A percentile compares a stretch with the other conserved stretches of the same genome.
Evolutionary conservation across 192 early-diverging fungal species (phyloP).

Genomic region (Coemansia sp.): DNA sequence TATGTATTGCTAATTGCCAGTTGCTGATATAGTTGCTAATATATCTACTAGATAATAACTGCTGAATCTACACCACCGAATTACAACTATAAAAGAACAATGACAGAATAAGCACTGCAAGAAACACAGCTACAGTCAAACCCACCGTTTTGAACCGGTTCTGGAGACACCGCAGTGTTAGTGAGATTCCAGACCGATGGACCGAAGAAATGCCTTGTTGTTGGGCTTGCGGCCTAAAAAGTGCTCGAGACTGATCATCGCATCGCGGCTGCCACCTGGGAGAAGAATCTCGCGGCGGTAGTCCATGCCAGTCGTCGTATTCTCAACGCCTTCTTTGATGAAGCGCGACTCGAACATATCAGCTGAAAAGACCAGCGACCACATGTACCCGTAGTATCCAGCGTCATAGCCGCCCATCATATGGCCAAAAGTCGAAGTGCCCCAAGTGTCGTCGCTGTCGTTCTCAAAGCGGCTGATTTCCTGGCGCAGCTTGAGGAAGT

Average conservation of each 20-base stretch:
- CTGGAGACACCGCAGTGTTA: too few species aligned
- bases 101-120: too few species aligned
- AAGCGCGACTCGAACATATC: conserved; percentile 81
- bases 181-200: conserved; percentile 56
- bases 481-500: conserved; percentile 54
- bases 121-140: too few species aligned
- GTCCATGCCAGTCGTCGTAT: conserved; percentile 20
- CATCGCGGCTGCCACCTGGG: conserved; percentile 62
- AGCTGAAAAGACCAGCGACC: conserved; percentile 75
- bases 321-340: conserved; percentile 59
- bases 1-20: too few species aligned
- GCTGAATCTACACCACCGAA: too few species aligned
- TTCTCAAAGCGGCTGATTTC: conserved; percentile 41
- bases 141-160: too few species aligned
- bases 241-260: conserved; percentile 63
- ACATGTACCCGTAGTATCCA: conserved; percentile 77
- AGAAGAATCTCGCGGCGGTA: conserved; percentile 28
- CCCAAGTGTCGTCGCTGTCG: conserved; percentile 55
- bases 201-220: conserved; percentile 75
- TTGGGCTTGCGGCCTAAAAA: conserved; percentile 85
- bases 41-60: too few species aligned
- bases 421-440: conserved; percentile 61
- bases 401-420: conserved; percentile 76
- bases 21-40: too few species aligned
- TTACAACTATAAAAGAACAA: too few species aligned